Evolutionary conservation across 1,284 basidiomycete species (phyloP).

Genomic region (Tetrapyrgos nigripes): DNA sequence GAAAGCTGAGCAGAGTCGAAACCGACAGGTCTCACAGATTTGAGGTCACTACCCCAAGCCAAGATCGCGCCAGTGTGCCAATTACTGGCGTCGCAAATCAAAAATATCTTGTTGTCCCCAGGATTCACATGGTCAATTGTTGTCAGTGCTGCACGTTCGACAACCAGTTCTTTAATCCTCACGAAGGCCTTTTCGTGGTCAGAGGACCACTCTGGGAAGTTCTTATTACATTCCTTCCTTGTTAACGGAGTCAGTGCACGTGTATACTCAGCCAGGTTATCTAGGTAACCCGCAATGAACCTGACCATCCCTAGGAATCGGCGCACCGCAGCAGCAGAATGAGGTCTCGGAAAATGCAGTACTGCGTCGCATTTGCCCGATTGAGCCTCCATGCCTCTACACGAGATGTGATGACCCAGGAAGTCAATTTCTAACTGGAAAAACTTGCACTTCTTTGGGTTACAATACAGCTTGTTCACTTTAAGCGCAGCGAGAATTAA

Average conservation of each 20-base stretch:
- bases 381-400: not conserved
- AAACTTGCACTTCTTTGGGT: too few species aligned
- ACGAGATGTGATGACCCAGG: too few species aligned
- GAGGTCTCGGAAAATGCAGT: not conserved
- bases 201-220: not conserved
- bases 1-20: too few species aligned
- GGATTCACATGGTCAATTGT: too few species aligned
- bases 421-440: too few species aligned
- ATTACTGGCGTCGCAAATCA: too few species aligned
- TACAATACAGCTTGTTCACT: constrained; percentile 15
- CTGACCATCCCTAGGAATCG: not conserved
- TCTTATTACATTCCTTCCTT: constrained; percentile 14
- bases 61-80: too few species aligned
- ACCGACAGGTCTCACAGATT: too few species aligned
- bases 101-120: too few species aligned
- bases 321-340: not conserved
- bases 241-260: constrained; percentile 32
- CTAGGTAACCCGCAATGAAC: too few species aligned
- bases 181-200: not conserved
- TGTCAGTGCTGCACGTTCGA: constrained; percentile 29
- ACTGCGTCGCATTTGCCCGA: not conserved
- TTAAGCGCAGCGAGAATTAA: constrained; percentile 32
- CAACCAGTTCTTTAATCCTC: constrained; percentile 4
- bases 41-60: too few species aligned
- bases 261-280: constrained; percentile 7